phyloP scores from a whole-genome alignment of 148 eudicot species.

The Chenopodium berlandieri region DNA sequence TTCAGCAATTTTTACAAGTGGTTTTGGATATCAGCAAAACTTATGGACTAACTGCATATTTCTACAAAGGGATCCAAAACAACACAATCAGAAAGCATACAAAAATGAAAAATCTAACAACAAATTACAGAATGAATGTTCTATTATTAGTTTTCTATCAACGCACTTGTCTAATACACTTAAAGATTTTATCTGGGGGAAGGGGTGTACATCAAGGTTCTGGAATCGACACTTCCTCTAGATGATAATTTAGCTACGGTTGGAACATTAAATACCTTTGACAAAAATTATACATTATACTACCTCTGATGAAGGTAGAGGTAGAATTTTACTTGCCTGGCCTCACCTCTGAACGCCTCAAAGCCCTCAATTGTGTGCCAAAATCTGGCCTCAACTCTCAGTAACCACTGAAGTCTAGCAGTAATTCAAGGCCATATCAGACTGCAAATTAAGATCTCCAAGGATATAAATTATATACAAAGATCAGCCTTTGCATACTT shows the following conservation, averaged over 20 bases:
- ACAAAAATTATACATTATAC: conserved; percentile 25
- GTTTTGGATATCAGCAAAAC: background rate
- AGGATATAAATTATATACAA: conserved; percentile 24
- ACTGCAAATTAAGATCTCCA: conserved; percentile 8
- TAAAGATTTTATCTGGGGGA: conserved; percentile 13
- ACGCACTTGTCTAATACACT: conserved; percentile 14
- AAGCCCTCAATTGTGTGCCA: background rate
- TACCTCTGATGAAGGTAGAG: conserved; percentile 2
- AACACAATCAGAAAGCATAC: conserved; percentile 13
- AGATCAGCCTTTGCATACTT: conserved; percentile 22
- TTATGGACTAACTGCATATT: background rate
- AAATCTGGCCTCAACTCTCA: conserved; percentile 1
- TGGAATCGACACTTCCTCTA: conserved; percentile 1
- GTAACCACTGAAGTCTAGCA: conserved; percentile 4
- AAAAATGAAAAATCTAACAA: background rate
- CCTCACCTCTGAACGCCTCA: conserved; percentile 9
- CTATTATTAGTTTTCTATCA: conserved; percentile 19
- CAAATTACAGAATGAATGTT: conserved; percentile 21
- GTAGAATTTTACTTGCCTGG: conserved; percentile 21
- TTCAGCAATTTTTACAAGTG: background rate
- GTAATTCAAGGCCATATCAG: conserved; percentile 6
- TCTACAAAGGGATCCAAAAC: background rate
- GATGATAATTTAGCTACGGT: conserved; percentile 7
- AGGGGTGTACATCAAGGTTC: conserved; percentile 18
- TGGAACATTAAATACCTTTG: conserved; percentile 21